Percentiles rank a stretch among this genome's conserved stretches.
These are phyloP conservation scores for Thalassia testudinum DNA, from an alignment of 116 monocot species.

Conservation along the genomic window DNA sequence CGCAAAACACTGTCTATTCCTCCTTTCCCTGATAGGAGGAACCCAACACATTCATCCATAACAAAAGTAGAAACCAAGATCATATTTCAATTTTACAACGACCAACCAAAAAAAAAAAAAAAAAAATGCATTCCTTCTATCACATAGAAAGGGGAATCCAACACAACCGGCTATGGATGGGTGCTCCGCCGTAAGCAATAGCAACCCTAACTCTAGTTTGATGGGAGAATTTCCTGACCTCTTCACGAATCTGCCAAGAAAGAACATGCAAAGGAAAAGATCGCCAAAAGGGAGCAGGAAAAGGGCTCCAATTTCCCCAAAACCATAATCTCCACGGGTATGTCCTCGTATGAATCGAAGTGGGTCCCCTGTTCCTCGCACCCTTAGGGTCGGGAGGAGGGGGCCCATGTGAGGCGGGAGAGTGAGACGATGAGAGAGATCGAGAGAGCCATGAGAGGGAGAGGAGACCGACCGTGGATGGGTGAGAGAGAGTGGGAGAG, in stretches of 20 bases:
- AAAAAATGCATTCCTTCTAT: background rate
- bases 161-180: constrained; percentile 36
- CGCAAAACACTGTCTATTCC: too few relatives aligned
- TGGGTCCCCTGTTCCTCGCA: constrained; percentile 61
- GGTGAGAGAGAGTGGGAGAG: background rate
- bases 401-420: constrained; percentile 41
- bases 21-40: too few relatives aligned
- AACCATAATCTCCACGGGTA: constrained; percentile 48
- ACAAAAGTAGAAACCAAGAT: background rate
- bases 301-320: background rate
- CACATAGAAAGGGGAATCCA: too few relatives aligned
- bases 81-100: too few relatives aligned
- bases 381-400: constrained; percentile 40
- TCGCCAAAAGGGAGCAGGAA: background rate
- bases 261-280: background rate
- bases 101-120: too few relatives aligned
- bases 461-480: background rate
- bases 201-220: constrained; percentile 51
- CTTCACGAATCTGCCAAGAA: constrained; percentile 34
- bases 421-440: background rate
- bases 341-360: constrained; percentile 83
- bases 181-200: constrained; percentile 53
- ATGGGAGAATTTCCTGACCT: constrained; percentile 43
- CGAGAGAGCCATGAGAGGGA: background rate
- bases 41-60: background rate